Evolutionary conservation across 768 basidiomycete species (phyloP), one percentile per base, ranked within the genome.

Genomic region (Boletus edulis): DNA sequence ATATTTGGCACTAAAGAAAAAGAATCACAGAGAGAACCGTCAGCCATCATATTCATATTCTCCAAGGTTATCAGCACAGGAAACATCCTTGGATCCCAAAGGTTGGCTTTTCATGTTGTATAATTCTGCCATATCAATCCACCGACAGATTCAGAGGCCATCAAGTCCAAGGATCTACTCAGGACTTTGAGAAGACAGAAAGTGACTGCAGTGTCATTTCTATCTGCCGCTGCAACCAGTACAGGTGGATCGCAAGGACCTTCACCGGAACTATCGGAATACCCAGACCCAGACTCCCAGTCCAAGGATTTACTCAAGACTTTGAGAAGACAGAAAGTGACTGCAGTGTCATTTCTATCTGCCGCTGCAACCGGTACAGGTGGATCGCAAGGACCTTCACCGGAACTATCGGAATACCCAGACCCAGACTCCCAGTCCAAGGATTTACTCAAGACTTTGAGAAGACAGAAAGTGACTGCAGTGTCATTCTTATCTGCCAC

Each of bases 161-260:
- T 35, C 5, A 13, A 35, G 13, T 14, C 13, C 34, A 35, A 35
- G 34, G 34, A 35, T 32, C n/a, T 45, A 31, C 15, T 45, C n/a
- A 31, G 15, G n/a, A 32, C 44, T 17, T 45, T 45, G 29, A 45
- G 44, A n/a, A 45, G 29, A 31, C 27, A 45, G 7, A 1, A 31
- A 7, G 44, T 45, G 5, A 15, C 13, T 7, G 14, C 3, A 27
- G 22, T 10, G 12, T 43, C 42, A 43, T 43, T 13, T 24, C 2
- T 43, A 4, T 14, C 34, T 14, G 5, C 34, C 1, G 9, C 29
- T 2, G 0, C 2, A 9, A 29, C 29, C 2, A 0, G 1, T 1
- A 29, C 29, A 0, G 2, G 8, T 29, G 8, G 7, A 15, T 14
- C 1, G 6, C 13, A 34, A 11, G 13, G 12, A 9, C 12, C 22